Evolutionary conservation across 257 asterid species (phyloP).

Genomic region (Lavandula angustifolia): DNA sequence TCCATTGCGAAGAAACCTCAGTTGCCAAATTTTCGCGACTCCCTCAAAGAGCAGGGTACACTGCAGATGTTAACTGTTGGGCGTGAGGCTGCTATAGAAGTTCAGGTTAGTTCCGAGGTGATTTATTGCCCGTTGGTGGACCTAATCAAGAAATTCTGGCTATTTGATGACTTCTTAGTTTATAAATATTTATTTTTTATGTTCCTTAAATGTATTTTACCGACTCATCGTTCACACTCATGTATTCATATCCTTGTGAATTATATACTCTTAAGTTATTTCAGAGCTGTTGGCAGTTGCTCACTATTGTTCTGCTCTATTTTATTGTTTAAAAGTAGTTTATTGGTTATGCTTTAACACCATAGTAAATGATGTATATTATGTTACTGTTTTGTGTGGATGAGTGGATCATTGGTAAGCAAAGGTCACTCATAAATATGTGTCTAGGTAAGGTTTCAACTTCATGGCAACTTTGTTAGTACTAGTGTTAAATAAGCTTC

Average conservation of each 20-base stretch:
- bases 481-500: neutral
- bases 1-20: conserved; percentile 78
- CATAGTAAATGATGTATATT: neutral
- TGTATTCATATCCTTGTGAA: too few relatives aligned
- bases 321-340: too few relatives aligned
- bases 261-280: too few relatives aligned
- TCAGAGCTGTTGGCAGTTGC: too few relatives aligned
- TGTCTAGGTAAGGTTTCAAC: too few relatives aligned
- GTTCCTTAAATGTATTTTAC: too few relatives aligned
- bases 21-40: conserved; percentile 91
- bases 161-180: too few relatives aligned
- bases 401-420: neutral
- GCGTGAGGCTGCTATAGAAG: conserved; percentile 96
- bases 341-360: too few relatives aligned
- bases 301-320: too few relatives aligned
- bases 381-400: neutral
- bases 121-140: conserved; percentile 10
- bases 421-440: neutral
- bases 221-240: too few relatives aligned
- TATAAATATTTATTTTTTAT: too few relatives aligned
- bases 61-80: conserved; percentile 95
- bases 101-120: conserved; percentile 68
- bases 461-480: neutral
- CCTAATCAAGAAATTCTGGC: too few relatives aligned
- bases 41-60: conserved; percentile 86